phyloP scores from a whole-genome alignment of 306 rosid genomes.

The Glycyrrhiza uralensis region DNA sequence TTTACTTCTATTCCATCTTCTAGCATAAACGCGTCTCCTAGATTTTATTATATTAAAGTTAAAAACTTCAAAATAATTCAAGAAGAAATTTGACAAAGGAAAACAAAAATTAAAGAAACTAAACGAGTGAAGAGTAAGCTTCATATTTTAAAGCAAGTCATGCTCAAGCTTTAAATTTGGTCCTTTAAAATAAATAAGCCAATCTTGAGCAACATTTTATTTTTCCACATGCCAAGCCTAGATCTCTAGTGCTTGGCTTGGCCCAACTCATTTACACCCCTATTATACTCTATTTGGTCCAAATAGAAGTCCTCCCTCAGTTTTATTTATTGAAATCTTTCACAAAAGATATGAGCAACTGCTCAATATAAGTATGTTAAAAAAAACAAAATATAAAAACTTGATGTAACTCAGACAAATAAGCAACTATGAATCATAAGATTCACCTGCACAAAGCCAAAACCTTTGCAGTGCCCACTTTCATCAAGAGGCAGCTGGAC shows the following conservation, averaged over 20 bases:
- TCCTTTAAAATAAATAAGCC: background rate
- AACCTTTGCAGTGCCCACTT: slow-evolving; percentile 87
- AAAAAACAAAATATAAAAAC: background rate
- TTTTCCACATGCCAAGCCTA: background rate
- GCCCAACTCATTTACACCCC: background rate
- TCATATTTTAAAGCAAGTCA: background rate
- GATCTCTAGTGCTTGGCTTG: background rate
- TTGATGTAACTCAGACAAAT: slow-evolving; percentile 3
- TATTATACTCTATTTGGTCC: background rate
- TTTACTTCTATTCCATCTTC: background rate
- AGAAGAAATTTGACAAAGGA: background rate
- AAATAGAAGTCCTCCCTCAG: background rate
- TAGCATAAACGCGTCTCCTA: background rate
- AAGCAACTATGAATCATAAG: background rate
- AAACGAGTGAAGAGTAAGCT: background rate
- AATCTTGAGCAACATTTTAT: background rate
- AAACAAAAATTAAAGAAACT: background rate
- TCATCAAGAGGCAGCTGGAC: slow-evolving; percentile 96
- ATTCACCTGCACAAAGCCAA: slow-evolving; percentile 93
- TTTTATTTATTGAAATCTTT: slow-evolving; percentile 6
- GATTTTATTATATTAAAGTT: no score
- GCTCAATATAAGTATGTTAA: background rate
- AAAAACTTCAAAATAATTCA: background rate
- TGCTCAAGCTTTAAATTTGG: background rate
- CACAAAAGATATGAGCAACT: slow-evolving; percentile 11